A percentile compares a stretch with the other conserved stretches of the same genome.
Evolutionary conservation across 176 grass and related monocot genomes (phyloP).

Genomic region (Aegilops tauschii): DNA sequence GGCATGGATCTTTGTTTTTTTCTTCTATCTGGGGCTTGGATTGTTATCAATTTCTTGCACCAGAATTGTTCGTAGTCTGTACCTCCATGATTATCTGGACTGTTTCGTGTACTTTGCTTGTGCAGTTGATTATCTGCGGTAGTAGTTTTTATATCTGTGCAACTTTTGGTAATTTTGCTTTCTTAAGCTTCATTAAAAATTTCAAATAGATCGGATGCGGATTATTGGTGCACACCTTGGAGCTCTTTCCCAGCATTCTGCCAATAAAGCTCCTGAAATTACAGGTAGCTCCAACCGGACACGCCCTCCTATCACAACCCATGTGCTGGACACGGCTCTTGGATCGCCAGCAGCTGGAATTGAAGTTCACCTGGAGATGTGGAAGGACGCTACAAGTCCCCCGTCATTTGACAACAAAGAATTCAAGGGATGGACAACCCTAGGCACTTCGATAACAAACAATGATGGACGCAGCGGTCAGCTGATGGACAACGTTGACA

Average conservation of each 20-base stretch:
- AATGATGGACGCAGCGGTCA: conserved; percentile 76
- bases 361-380: conserved; percentile 79
- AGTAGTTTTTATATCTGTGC: conserved; percentile 2
- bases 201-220: conserved; percentile 68
- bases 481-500: conserved; percentile 68
- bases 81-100: not conserved
- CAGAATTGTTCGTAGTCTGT: not conserved
- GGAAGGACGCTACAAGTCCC: conserved; percentile 46
- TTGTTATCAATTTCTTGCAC: not conserved
- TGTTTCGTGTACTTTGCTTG: not conserved
- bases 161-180: conserved; percentile 6
- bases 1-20: not conserved
- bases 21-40: not conserved
- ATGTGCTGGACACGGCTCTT: conserved; percentile 69
- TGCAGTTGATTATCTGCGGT: not conserved
- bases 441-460: conserved; percentile 78
- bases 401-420: conserved; percentile 59
- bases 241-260: conserved; percentile 37
- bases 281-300: conserved; percentile 57
- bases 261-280: conserved; percentile 65
- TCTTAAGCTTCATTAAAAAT: conserved; percentile 30
- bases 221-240: conserved; percentile 89
- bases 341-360: conserved; percentile 78
- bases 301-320: conserved; percentile 87
- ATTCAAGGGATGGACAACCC: conserved; percentile 45